Base-by-base conservation (phyloP, 805 yeast species). In the Monosporozyma solicola region DNA sequence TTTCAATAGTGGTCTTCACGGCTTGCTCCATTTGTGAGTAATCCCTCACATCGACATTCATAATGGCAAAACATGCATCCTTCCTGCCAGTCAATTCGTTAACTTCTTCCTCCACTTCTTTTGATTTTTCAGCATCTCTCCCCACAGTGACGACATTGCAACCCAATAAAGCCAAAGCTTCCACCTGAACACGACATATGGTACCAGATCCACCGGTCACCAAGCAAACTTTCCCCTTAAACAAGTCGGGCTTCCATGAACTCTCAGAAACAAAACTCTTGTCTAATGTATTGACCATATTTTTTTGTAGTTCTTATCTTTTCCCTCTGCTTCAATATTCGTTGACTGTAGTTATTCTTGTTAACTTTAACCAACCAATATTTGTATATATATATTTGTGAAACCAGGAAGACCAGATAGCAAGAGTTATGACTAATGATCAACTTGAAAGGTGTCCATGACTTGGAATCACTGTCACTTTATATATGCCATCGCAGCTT, bases 151-250 rank as follows among this genome's bases (percentile, higher is more conserved):
- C 87, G 15, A 95, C 96, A 62, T 87, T 75, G 51, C 96, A 94
- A 5, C 98, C 98, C 10, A 92, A 72, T 16, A 80, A 70, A 2
- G 89, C 85, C 70, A 92, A 58, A 0, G 96, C 96, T 66, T 87
- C 95, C 0, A 86, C 80, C 68, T 91, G 97, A 5, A 86, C 92
- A 48, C 94, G 74, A 68, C 97, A 91, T 52, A 92, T 91, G n/a
- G 96, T 82, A 11, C 97, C 97, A 2, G 97, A 94, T 13, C 97
- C 97, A 5, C 98, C 98, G 0, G 98, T 92, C 51, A 89, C 87
- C 59, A 91, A 86, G 5, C 82, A 94, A 2, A 88, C 96, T 67
- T 90, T 90, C 13, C 86, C 95, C 54, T 81, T 76, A 73, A 90
- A 90, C 41, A 89, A 61, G 58, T 79, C 85, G 1, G 83, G 80